Evolutionary conservation across 2,329 filamentous ascomycete genomes (phyloP), one percentile per base, ranked within the genome.

Genomic region (Neofusicoccum kwambonambiense): DNA sequence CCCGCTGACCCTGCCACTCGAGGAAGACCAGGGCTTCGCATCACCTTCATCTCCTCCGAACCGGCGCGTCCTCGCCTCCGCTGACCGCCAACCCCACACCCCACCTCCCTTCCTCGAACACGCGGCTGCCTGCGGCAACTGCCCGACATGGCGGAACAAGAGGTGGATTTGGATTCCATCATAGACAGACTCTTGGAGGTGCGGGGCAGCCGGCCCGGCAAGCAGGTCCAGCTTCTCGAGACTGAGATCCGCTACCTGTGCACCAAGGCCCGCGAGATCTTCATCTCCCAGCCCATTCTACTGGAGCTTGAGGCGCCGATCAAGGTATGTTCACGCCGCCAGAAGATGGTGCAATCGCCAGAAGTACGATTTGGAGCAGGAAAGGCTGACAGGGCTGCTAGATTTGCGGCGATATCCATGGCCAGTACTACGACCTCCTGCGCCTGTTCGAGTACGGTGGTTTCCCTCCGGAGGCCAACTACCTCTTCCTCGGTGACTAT

Each of bases 371-470:
- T 5, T 17, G 22, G 15, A 27, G 12, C 15, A 11, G n/a, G 15
- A 17, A 4, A 34, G 5, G 62, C 51, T 64, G 42, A 64, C 51
- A 17, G 11, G 12, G 35, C 13, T 19, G 44, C 57, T 75, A 99
- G 95, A 99, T 99, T 77, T 98, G 94, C 80, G 95, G 95, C 81
- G 95, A 98, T 82, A 98, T 99, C 73, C 95, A 98, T 80, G 95
- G 95, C 71, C 95, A 99, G 84, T 99, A 99, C 83, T 97, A 97
- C 81, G 95, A 99, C 80, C 87, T 99, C 68, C 86, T 99, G 71
- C 92, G 95, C 76, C 86, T 99, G 67, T 99, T 99, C 81, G 95
- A 99, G 82, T 97, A 97, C 77, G 94, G 95, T 72, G 95, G 95
- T 69, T 98, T 99, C 82, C 95, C 95, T 64, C 95, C 95, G 13